Conservation (phyloP, 1,284 basidiomycete species). For the Ganoderma leucocontextum region DNA sequence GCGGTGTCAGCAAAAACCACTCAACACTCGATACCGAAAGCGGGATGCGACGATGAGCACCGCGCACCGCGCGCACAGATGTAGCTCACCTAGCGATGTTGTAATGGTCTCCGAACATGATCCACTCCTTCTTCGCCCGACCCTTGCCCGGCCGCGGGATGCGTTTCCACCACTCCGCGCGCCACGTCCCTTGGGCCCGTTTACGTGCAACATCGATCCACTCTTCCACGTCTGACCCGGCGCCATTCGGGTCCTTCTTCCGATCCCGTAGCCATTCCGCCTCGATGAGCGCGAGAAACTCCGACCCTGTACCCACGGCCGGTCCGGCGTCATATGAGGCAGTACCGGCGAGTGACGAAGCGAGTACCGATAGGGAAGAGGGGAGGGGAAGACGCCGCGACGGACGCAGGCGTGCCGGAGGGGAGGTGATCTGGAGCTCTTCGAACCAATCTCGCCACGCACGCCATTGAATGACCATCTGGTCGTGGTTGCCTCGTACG, state of each 20-base stretch:
- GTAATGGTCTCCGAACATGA: constrained; percentile 81
- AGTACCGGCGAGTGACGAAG: constrained; percentile 13
- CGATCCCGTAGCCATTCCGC: constrained; percentile 49
- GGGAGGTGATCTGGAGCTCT: constrained; percentile 35
- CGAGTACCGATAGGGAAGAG: constrained; percentile 15
- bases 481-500: constrained; percentile 93
- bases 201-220: constrained; percentile 54
- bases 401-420: constrained; percentile 21
- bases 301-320: constrained; percentile 52
- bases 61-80: background rate
- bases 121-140: constrained; percentile 70
- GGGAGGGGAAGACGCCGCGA: constrained; percentile 20
- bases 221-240: constrained; percentile 47
- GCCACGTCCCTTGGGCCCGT: constrained; percentile 43
- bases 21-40: background rate
- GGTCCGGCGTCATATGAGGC: constrained; percentile 37
- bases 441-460: constrained; percentile 79
- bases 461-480: constrained; percentile 87
- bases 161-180: constrained; percentile 55
- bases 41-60: background rate
- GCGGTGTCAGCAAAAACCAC: background rate
- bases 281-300: constrained; percentile 60
- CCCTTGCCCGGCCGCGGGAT: constrained; percentile 44
- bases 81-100: constrained; percentile 63
- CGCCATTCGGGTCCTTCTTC: constrained; percentile 35